phyloP scores from a whole-genome alignment of 805 yeast genomes.

The Yamadazyma takamatsuzukensis region DNA sequence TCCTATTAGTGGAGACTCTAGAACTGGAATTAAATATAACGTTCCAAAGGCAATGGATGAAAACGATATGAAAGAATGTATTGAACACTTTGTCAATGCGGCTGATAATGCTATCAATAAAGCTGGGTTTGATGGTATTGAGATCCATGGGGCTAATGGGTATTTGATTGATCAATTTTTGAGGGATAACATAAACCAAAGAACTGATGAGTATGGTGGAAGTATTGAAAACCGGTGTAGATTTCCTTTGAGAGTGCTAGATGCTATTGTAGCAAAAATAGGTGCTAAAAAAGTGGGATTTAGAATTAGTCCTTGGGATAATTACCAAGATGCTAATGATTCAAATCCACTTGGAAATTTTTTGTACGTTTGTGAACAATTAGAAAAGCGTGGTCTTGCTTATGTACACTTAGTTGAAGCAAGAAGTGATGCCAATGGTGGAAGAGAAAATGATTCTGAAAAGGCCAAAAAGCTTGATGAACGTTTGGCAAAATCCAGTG shows the following conservation, averaged over 20 bases:
- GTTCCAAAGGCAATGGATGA: conserved; percentile 7
- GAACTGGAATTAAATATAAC: too few relatives aligned
- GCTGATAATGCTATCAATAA: conserved; percentile 17
- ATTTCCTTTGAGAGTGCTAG: conserved; percentile 19
- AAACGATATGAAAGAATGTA: conserved; percentile 17
- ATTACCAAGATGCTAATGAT: conserved; percentile 9
- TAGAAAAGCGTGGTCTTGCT: conserved; percentile 13
- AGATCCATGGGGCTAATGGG: conserved; percentile 27
- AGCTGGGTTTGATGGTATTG: conserved; percentile 25
- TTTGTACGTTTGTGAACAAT: conserved; percentile 9
- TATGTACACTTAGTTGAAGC: conserved; percentile 15
- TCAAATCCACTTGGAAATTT: conserved; percentile 12
- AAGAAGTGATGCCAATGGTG: conserved; percentile 14
- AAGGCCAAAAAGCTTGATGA: not conserved
- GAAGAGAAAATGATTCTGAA: conserved; percentile 11
- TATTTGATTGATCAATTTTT: conserved; percentile 23
- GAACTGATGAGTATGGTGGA: conserved; percentile 27
- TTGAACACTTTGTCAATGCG: conserved; percentile 15
- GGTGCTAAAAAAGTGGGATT: conserved; percentile 17
- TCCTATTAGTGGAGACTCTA: conserved; percentile 4
- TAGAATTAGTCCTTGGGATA: conserved; percentile 20
- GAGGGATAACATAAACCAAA: conserved; percentile 15
- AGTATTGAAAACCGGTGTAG: conserved; percentile 20
- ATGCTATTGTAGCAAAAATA: conserved; percentile 13
- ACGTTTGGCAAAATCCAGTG: conserved; percentile 2